Conservation (phyloP, 2,329 filamentous ascomycete species). For the Aspergillus flavus region DNA sequence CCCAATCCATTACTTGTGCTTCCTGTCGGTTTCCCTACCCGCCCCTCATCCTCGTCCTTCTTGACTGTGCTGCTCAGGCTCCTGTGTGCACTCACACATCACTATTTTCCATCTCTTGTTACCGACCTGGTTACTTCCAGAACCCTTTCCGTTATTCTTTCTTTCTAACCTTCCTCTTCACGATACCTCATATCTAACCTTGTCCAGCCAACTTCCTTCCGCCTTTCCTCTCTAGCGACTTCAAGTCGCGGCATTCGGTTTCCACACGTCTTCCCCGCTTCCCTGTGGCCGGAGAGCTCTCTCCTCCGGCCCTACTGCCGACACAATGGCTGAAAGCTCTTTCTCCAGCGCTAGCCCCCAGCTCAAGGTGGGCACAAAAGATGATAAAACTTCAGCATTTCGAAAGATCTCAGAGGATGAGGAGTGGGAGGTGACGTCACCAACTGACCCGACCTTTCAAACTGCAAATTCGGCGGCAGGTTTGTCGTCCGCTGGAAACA, state of each 20-base stretch:
- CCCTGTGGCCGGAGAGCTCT: slow-evolving; percentile 30
- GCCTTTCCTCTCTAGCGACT: slow-evolving; percentile 57
- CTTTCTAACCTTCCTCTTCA: slow-evolving; percentile 16
- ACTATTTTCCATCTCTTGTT: slow-evolving; percentile 8
- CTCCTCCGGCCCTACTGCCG: slow-evolving; percentile 31
- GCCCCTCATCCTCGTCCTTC: slow-evolving; percentile 22
- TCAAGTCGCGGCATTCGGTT: slow-evolving; percentile 63
- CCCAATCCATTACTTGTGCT: slow-evolving; percentile 9
- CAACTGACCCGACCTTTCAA: slow-evolving; percentile 66
- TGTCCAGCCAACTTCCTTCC: slow-evolving; percentile 68
- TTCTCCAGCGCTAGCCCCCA: slow-evolving; percentile 85
- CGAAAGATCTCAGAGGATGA: slow-evolving; percentile 78
- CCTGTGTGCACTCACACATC: slow-evolving; percentile 6
- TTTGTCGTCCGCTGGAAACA: slow-evolving; percentile 35
- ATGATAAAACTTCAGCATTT: slow-evolving; percentile 53
- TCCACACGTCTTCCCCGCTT: slow-evolving; percentile 43
- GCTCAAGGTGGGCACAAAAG: slow-evolving; percentile 74
- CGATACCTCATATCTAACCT: slow-evolving; percentile 52
- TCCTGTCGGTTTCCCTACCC: slow-evolving; percentile 26
- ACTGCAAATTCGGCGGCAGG: slow-evolving; percentile 35
- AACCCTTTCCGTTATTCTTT: background rate
- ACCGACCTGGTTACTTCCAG: background rate
- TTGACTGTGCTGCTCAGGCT: slow-evolving; percentile 7
- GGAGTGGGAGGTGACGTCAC: slow-evolving; percentile 77
- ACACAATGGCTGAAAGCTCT: slow-evolving; percentile 66